Conservation (phyloP, 2,329 filamentous ascomycete genomes). For the Kalaharituber pfeilii region DNA sequence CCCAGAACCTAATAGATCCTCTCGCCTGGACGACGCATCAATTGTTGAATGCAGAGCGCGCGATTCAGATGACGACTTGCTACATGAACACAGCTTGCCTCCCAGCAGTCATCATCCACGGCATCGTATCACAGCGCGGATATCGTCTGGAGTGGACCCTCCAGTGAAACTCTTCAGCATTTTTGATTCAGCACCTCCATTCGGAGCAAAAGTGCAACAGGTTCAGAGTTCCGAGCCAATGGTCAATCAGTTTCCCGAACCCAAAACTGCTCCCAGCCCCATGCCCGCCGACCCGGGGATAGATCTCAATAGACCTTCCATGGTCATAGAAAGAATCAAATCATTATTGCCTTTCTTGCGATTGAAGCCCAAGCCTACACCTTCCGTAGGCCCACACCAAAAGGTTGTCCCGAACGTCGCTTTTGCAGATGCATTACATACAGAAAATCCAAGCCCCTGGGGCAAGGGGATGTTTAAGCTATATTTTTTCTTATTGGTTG, state of each 20-base stretch:
- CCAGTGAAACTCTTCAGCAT: background rate
- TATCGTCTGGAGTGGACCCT: background rate
- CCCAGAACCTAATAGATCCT: background rate
- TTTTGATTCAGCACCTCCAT: background rate
- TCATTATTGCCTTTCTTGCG: background rate
- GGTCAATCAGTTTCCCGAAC: background rate
- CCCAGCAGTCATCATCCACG: background rate
- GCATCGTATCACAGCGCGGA: background rate
- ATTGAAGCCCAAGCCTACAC: background rate
- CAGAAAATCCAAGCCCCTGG: conserved; percentile 13
- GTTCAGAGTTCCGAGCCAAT: background rate
- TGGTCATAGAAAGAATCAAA: background rate
- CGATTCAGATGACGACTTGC: background rate
- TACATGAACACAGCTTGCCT: background rate
- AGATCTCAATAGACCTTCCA: background rate
- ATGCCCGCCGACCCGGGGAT: background rate
- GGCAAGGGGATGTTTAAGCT: conserved; percentile 13
- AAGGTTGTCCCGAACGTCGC: conserved; percentile 12
- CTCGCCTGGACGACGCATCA: background rate
- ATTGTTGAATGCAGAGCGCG: background rate
- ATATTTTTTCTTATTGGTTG: conserved; percentile 12
- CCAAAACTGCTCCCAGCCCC: background rate
- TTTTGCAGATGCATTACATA: conserved; percentile 12
- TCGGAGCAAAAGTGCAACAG: background rate
- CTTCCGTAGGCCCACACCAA: background rate